Conservation (phyloP, 176 grass and related monocot species). For the Alopecurus myosuroides region DNA sequence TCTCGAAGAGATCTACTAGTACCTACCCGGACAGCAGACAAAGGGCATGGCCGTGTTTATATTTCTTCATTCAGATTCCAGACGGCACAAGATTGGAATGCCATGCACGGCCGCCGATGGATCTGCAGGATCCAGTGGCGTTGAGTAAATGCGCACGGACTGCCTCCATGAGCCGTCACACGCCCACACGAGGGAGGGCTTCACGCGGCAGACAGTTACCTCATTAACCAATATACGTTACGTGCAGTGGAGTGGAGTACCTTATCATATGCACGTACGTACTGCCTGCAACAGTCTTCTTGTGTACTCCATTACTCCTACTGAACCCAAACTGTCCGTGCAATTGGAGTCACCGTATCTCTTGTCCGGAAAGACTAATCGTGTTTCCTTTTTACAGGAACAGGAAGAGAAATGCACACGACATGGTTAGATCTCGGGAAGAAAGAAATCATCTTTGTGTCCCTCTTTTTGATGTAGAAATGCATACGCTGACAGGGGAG, state of each 20-base stretch:
- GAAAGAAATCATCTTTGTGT: no score
- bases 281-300: no score
- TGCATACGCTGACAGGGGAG: neutral
- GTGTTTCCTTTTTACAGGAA: no score
- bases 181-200: neutral
- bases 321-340: neutral
- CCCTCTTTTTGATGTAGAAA: neutral
- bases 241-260: neutral
- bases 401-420: neutral
- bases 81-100: slow-evolving; percentile 20
- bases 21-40: neutral
- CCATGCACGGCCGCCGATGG: neutral
- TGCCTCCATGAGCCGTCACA: slow-evolving; percentile 34
- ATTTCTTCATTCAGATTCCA: neutral
- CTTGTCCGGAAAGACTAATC: no score
- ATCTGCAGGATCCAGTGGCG: neutral
- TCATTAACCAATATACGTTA: slow-evolving; percentile 10
- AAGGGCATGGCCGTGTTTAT: neutral
- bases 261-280: neutral
- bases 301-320: neutral
- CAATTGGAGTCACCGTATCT: no score
- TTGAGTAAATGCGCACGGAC: slow-evolving; percentile 26
- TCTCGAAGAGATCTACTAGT: neutral
- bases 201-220: slow-evolving; percentile 33
- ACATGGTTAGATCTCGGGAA: neutral